Conservation (phyloP, 2,329 filamentous ascomycete species). For the Rhinocladiella mackenziei region DNA sequence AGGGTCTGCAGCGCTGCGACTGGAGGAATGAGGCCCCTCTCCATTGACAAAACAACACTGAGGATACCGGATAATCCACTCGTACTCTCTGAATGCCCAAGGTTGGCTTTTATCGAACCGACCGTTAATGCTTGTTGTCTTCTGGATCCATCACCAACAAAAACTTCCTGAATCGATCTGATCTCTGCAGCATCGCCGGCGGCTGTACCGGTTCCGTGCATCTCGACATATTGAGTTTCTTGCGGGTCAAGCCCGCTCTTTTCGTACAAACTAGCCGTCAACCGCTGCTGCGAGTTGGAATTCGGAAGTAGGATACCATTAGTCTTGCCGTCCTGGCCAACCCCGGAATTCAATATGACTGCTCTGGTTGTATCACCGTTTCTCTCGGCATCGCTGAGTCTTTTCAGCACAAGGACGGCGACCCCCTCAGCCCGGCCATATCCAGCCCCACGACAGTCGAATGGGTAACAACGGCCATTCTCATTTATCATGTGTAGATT, state of each 20-base stretch:
- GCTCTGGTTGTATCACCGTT: conserved; percentile 28
- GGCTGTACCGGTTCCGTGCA: conserved; percentile 26
- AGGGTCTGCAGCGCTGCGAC: conserved; percentile 32
- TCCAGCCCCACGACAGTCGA: conserved; percentile 27
- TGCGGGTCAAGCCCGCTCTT: conserved; percentile 13
- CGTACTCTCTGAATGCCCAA: conserved; percentile 36
- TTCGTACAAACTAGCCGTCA: conserved; percentile 19
- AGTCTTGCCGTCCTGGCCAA: conserved; percentile 26
- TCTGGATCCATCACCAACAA: conserved; percentile 32
- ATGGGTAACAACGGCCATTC: conserved; percentile 1
- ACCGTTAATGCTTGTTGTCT: too few relatives aligned
- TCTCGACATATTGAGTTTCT: conserved; percentile 24
- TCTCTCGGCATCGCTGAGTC: conserved; percentile 22
- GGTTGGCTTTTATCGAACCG: conserved; percentile 29
- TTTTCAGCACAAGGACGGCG: conserved; percentile 28
- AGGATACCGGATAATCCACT: conserved; percentile 33
- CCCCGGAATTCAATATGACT: conserved; percentile 26
- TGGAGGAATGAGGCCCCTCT: conserved; percentile 31
- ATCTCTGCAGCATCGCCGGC: conserved; percentile 29
- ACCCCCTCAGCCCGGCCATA: conserved; percentile 32
- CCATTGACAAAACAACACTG: conserved; percentile 29
- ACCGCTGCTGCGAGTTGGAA: conserved; percentile 13
- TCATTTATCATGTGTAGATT: neutral
- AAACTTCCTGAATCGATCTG: conserved; percentile 26
- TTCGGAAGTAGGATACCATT: conserved; percentile 28